These are phyloP conservation scores for Crucihimalaya himalaica DNA, from an alignment of 345 rosid species.

Conservation along the genomic window DNA sequence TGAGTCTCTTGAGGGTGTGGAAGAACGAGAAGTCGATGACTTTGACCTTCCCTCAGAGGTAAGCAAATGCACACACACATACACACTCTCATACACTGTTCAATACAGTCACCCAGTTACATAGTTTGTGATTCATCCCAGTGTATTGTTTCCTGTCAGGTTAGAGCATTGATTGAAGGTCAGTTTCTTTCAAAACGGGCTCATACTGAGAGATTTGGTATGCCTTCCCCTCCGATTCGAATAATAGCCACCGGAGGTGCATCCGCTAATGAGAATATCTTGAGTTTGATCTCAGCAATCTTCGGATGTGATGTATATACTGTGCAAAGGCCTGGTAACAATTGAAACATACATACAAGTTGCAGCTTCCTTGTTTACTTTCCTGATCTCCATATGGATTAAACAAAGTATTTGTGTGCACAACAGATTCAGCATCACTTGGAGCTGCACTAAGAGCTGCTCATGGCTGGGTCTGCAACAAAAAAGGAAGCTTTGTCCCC, in stretches of 20 bases:
- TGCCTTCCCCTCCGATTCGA: slow-evolving; percentile 86
- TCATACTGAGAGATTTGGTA: slow-evolving; percentile 83
- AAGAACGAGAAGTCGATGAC: slow-evolving; percentile 60
- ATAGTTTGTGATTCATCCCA: neutral
- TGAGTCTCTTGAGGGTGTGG: slow-evolving; percentile 47
- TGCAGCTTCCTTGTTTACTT: neutral
- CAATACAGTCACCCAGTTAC: slow-evolving; percentile 1
- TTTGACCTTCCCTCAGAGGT: slow-evolving; percentile 95
- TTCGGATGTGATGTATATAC: slow-evolving; percentile 84
- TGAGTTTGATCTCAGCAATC: slow-evolving; percentile 62
- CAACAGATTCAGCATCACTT: slow-evolving; percentile 86
- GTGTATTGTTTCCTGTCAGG: slow-evolving; percentile 46
- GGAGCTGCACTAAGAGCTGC: slow-evolving; percentile 94
- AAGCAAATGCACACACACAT: slow-evolving; percentile 16
- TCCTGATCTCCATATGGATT: neutral
- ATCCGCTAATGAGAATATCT: slow-evolving; percentile 71
- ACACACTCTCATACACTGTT: neutral
- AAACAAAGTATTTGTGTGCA: neutral
- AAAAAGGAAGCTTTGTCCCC: slow-evolving; percentile 63
- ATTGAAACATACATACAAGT: neutral
- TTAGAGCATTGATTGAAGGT: slow-evolving; percentile 84
- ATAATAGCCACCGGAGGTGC: slow-evolving; percentile 95
- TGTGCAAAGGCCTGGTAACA: slow-evolving; percentile 77
- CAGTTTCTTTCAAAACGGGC: slow-evolving; percentile 88
- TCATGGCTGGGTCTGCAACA: slow-evolving; percentile 85